Evolutionary conservation across 139 green algal genomes (phyloP), one percentile per base, ranked within the genome.

Genomic region (Chlorella sp.): DNA sequence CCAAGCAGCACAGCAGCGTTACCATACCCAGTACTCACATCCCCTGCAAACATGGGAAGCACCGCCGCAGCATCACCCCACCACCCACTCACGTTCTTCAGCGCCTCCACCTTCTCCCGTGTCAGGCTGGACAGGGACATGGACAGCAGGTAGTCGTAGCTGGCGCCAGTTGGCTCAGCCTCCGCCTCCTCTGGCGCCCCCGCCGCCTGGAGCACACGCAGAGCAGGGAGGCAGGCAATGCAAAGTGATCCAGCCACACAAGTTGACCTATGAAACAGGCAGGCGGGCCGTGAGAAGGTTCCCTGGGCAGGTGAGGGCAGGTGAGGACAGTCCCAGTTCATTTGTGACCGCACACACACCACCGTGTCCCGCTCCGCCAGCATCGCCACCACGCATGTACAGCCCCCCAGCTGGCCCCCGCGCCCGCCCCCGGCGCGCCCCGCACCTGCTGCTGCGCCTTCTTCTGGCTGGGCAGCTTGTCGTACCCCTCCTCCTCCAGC

Each of bases 41-140:
- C 34, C 14, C 53, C 40, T 77, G 37, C 11, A 85, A 36, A 42
- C 61, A 30, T 15, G 5, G 61, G 39, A 81, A 42, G 26, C 19
- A 64, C 26, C 42, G 5, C 83, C 66, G 15, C n/a, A 30, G 64
- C 30, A 88, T 42, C 18, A 18, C 68, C 64, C 11, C 39, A 16
- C 0, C 64, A 18, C 0, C 64, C 14, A 22, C 84, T 57, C 37
- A 83, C 78, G 9, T 36, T 48, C 86, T 89, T 77, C 39, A 93
- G 88, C 82, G 85, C 77, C 78, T 92, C 32, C 79, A 99, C 97
- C 94, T 97, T 98, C 95, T 99, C 98, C 37, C 94, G 73, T 4
- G 98, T 99, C n/a, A 99, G 92, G 92, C 94, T 99, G 87, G 93
- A 96, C 57, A 99, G 95, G 19, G 96, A 93, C 98, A 99, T 99